These are phyloP conservation scores for Suillus subaureus DNA, from an alignment of 768 basidiomycete genomes.

Conservation along the genomic window DNA sequence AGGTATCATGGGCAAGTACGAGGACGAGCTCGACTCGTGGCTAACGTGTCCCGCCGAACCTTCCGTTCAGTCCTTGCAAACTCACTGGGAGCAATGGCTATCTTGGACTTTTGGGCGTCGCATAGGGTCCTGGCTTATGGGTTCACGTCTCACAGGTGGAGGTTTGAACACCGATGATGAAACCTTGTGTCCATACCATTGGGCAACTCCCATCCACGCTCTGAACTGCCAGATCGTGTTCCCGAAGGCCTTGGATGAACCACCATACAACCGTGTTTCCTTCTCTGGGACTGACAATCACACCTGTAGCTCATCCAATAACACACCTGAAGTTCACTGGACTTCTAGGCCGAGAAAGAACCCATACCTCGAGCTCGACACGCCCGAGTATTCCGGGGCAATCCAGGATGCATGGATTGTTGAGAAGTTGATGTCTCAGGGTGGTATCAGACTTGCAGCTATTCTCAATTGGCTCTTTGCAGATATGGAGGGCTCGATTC, in stretches of 20 bases:
- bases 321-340: background rate
- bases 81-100: conserved; percentile 34
- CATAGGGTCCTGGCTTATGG: conserved; percentile 18
- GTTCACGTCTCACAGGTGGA: conserved; percentile 21
- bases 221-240: conserved; percentile 86
- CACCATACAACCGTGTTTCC: conserved; percentile 37
- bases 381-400: conserved; percentile 72
- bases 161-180: conserved; percentile 51
- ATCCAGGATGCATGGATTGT: conserved; percentile 70
- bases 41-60: conserved; percentile 55
- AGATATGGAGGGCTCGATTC: conserved; percentile 25
- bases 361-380: conserved; percentile 72
- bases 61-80: conserved; percentile 14
- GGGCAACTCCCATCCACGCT: conserved; percentile 71
- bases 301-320: background rate
- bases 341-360: conserved; percentile 20
- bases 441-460: conserved; percentile 81
- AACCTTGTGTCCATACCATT: conserved; percentile 73
- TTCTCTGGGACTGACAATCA: conserved; percentile 16
- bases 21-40: conserved; percentile 63
- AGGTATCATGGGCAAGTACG: conserved; percentile 74
- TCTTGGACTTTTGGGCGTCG: conserved; percentile 12
- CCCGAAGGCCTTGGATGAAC: conserved; percentile 68
- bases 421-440: conserved; percentile 83
- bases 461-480: conserved; percentile 77